Conservation (phyloP, 768 basidiomycete genomes). For the Leccinum disarticulatum region DNA sequence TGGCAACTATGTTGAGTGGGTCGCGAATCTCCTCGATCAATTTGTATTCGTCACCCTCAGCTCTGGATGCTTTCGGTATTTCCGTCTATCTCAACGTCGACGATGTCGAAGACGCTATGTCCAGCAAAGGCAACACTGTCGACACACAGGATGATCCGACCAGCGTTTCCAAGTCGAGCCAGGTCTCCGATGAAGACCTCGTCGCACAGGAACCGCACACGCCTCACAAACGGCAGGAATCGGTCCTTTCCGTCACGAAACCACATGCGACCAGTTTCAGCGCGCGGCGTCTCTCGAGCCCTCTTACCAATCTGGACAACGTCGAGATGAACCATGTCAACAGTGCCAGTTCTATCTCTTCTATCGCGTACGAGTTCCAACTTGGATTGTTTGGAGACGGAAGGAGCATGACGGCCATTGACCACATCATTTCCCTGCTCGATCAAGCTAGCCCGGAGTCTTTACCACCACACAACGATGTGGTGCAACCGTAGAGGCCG, state of each 20-base stretch:
- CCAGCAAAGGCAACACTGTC: not conserved
- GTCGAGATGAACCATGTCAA: slow-evolving; percentile 12
- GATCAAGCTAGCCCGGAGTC: slow-evolving; percentile 26
- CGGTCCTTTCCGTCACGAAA: slow-evolving; percentile 7
- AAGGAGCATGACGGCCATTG: slow-evolving; percentile 23
- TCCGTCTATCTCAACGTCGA: slow-evolving; percentile 18
- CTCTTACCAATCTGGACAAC: slow-evolving; percentile 16
- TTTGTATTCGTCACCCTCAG: slow-evolving; percentile 17
- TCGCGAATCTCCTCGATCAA: slow-evolving; percentile 7
- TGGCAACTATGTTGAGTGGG: not conserved
- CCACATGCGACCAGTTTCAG: not conserved
- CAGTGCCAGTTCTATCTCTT: slow-evolving; percentile 25
- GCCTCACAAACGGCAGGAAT: slow-evolving; percentile 16
- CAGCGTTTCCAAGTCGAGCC: not conserved
- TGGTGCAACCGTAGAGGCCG: slow-evolving; percentile 2
- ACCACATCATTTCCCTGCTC: slow-evolving; percentile 29
- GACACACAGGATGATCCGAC: not conserved
- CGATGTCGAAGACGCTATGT: not conserved
- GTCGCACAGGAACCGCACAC: not conserved
- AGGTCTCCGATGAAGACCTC: slow-evolving; percentile 3
- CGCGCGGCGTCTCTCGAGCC: slow-evolving; percentile 16
- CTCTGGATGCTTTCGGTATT: slow-evolving; percentile 19
- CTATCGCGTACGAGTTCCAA: slow-evolving; percentile 28
- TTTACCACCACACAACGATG: not conserved
- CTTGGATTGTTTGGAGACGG: slow-evolving; percentile 27